These are phyloP conservation scores for Bromus sterilis DNA, from an alignment of 176 grass and related monocot species.

Conservation along the genomic window DNA sequence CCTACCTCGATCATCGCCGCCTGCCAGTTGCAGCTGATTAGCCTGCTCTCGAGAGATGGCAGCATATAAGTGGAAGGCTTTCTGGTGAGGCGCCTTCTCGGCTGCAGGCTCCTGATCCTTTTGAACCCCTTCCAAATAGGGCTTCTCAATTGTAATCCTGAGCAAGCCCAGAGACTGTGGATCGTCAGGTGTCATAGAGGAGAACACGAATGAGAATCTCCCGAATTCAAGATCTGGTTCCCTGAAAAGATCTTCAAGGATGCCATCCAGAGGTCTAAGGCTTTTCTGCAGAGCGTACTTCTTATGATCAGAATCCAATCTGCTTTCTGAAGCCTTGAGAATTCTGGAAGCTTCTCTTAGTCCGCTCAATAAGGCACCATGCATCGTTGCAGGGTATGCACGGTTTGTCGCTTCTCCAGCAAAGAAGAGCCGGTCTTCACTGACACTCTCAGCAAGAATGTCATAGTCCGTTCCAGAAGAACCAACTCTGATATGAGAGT, in stretches of 20 bases:
- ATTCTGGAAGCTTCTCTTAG: constrained; percentile 80
- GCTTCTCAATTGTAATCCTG: constrained; percentile 41
- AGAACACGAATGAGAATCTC: constrained; percentile 57
- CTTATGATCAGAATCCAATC: constrained; percentile 28
- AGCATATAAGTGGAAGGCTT: constrained; percentile 52
- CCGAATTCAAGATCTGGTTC: constrained; percentile 79
- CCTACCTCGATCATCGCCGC: constrained; percentile 40
- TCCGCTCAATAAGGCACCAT: constrained; percentile 90
- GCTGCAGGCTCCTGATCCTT: constrained; percentile 9
- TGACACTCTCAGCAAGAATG: constrained; percentile 67
- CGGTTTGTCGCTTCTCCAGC: constrained; percentile 83
- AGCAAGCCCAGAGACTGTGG: constrained; percentile 45
- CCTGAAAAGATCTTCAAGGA: constrained; percentile 54
- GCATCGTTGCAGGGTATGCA: constrained; percentile 91
- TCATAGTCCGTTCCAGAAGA: constrained; percentile 88
- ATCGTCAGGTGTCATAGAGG: constrained; percentile 37
- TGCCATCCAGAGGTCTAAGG: constrained; percentile 10
- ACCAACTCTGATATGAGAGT: constrained; percentile 90
- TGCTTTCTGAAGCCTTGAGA: constrained; percentile 28
- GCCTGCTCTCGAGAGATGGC: constrained; percentile 47
- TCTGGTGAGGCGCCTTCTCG: constrained; percentile 1
- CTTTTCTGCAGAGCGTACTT: constrained; percentile 45
- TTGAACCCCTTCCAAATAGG: neutral
- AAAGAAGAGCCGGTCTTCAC: constrained; percentile 58
- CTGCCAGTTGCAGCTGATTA: constrained; percentile 30